Evolutionary conservation across 75 land plant genomes (phyloP), one percentile per base, ranked within the genome.

Genomic region (Cryptomeria japonica): DNA sequence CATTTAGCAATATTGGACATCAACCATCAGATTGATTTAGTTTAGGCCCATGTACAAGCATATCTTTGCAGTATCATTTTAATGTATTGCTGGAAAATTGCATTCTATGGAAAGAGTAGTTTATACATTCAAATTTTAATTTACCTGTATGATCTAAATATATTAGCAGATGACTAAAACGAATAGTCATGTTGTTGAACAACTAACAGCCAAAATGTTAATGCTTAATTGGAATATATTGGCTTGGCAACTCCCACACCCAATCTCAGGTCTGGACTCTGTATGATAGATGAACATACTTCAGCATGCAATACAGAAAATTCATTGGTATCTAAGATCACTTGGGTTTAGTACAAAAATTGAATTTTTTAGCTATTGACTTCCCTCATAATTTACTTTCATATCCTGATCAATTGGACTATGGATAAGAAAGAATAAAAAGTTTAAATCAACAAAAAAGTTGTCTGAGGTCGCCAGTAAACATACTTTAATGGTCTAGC

Each of bases 401-500:
- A 85, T 85, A 78, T 56, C 28, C 22, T 68, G 42, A 2, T 31
- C 38, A 12, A 39, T 28, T 32, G 19, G 25, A 5, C 18, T 38
- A 18, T n/a, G 32, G 25, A 77, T 5, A 47, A 51, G 72, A 49
- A 72, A 84, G 75, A 25, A 82, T 34, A 42, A 51, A 12, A 51
- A 13, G 16, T 51, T 70, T 37, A 53, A 42, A 80, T 42, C 84
- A 87, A 4, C 25, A 61, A 38, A 78, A 58, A 58, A 2, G 34
- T 3, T 55, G 47, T 31, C n/a, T 16, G 31, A 86, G 25, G 53
- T 8, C 56, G 41, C 16, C 51, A 88, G 19, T 3, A 32, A 87
- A 87, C 95, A 89, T 86, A 97, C 99, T 92, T 95, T 34, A 91
- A 90, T 32, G 93, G 94, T 44, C 97, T 95, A 18, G 92, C 94